Base-by-base conservation (phyloP, 176 grass and related monocot species). In the Triticum urartu region DNA sequence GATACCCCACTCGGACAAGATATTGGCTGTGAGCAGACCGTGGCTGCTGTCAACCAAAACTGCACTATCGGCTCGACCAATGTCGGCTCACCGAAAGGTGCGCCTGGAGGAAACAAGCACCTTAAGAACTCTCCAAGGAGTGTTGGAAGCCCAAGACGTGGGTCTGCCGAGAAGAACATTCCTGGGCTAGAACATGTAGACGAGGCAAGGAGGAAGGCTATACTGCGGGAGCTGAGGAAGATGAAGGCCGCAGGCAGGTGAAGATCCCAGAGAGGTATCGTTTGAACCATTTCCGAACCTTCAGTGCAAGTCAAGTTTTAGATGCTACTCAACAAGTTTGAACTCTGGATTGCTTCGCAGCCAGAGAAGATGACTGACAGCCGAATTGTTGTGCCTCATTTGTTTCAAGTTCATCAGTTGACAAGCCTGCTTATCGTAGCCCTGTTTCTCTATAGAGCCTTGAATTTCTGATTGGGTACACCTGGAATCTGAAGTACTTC, bases 171-270 rank as follows among this genome's bases (percentile, higher is more conserved):
- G 45, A 86, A 68, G 64, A 65, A 26, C n/a, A 68, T 68, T 36
- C 64, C 62, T 79, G 72, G 48, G 33, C 43, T 81, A 42, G 77
- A 81, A 56, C 32, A 71, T 70, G 83, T 61, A 6, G 86, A 91
- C 20, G 82, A 87, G 38, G 72, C 77, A 77, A 84, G 89, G 48
- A 84, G 62, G 66, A 91, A 85, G 62, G 89, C 89, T 56, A 91
- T 91, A 88, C 43, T 67, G 52, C 77, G 86, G 63, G 89, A 88
- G 82, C 77, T 92, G 24, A 89, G 84, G 70, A 87, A 68, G 64
- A 78, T 60, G 76, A 86, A 87, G 78, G 59, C 25, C 11, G 65
- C 25, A n/a, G 72, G 86, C 42, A 86, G 84, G 47, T 90, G 79
- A 86, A 50, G 20, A n/a, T 43, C 43, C 25, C 11, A 79, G 68